These are phyloP conservation scores for Fraxinus americana DNA, from an alignment of 257 asterid genomes.

Conservation along the genomic window DNA sequence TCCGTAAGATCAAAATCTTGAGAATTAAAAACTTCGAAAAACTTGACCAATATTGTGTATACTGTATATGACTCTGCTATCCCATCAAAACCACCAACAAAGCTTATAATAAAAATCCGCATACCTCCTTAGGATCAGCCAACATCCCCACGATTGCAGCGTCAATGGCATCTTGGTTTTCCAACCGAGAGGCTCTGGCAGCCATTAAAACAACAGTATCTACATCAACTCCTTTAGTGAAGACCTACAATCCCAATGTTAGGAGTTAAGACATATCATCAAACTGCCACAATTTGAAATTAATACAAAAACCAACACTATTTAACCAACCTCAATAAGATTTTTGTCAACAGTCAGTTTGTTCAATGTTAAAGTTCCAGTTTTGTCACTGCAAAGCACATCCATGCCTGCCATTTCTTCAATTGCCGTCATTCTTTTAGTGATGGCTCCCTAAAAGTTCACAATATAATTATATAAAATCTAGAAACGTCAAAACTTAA, in stretches of 20 bases:
- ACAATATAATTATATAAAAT: neutral
- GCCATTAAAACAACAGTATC: slow-evolving; percentile 41
- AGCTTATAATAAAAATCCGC: neutral
- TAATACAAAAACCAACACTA: neutral
- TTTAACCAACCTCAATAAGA: slow-evolving; percentile 36
- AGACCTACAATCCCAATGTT: slow-evolving; percentile 23
- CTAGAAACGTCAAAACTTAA: too few species aligned
- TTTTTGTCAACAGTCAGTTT: slow-evolving; percentile 44
- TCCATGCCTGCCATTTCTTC: slow-evolving; percentile 58
- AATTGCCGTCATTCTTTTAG: slow-evolving; percentile 52
- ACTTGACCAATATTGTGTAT: too few species aligned
- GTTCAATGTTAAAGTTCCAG: slow-evolving; percentile 47
- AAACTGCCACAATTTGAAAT: neutral
- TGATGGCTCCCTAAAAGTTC: slow-evolving; percentile 40
- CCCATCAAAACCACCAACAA: neutral
- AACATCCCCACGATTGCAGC: slow-evolving; percentile 44
- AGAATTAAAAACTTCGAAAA: too few species aligned
- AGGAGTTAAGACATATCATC: slow-evolving; percentile 4
- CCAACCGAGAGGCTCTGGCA: slow-evolving; percentile 47
- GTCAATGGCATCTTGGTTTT: slow-evolving; percentile 51
- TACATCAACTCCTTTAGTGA: slow-evolving; percentile 34
- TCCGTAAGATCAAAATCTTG: neutral
- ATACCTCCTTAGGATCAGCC: slow-evolving; percentile 49
- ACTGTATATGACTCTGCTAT: neutral
- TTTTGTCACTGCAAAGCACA: slow-evolving; percentile 53